Evolutionary conservation across 1,139 yeast species (phyloP).

Genomic region (Blastobotrys petasosporus): DNA sequence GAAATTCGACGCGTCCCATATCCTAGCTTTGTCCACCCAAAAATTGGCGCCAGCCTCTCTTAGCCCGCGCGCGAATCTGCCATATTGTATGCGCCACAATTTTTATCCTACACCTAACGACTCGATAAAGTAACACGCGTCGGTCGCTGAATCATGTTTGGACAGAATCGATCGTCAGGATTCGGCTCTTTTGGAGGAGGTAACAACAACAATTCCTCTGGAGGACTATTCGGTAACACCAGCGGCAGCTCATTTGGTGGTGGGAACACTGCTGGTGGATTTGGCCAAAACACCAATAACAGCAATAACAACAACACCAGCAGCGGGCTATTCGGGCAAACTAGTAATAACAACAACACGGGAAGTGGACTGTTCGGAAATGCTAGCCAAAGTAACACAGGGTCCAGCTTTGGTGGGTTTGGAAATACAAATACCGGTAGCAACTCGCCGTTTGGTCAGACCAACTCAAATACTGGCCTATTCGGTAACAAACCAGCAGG

Average conservation of each 20-base stretch:
- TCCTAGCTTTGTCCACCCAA: too few relatives aligned
- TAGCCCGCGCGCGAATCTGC: too few relatives aligned
- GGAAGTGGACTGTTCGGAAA: slow-evolving; percentile 6
- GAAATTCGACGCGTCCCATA: too few relatives aligned
- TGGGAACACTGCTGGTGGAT: slow-evolving; percentile 8
- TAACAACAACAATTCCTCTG: slow-evolving; percentile 24
- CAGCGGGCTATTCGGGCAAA: slow-evolving; percentile 35
- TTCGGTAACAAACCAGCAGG: slow-evolving; percentile 27
- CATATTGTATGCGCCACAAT: too few relatives aligned
- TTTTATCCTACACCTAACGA: too few relatives aligned
- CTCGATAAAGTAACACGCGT: too few relatives aligned
- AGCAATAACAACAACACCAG: slow-evolving; percentile 12
- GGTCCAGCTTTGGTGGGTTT: slow-evolving; percentile 33
- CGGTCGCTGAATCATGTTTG: slow-evolving; percentile 20
- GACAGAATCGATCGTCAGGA: slow-evolving; percentile 22
- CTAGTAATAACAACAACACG: slow-evolving; percentile 18
- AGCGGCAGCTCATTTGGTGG: slow-evolving; percentile 30
- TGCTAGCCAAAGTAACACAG: slow-evolving; percentile 14
- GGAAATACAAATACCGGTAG: slow-evolving; percentile 24
- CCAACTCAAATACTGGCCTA: slow-evolving; percentile 20
- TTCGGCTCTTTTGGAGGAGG: slow-evolving; percentile 32
- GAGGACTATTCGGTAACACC: slow-evolving; percentile 26
- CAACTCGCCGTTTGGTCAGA: slow-evolving; percentile 15
- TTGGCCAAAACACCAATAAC: slow-evolving; percentile 15
- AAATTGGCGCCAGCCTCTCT: too few relatives aligned